A percentile compares a stretch with the other conserved stretches of the same genome.
phyloP scores from a whole-genome alignment of 495 filamentous ascomycete genomes.

The Entonaema liquescens region DNA sequence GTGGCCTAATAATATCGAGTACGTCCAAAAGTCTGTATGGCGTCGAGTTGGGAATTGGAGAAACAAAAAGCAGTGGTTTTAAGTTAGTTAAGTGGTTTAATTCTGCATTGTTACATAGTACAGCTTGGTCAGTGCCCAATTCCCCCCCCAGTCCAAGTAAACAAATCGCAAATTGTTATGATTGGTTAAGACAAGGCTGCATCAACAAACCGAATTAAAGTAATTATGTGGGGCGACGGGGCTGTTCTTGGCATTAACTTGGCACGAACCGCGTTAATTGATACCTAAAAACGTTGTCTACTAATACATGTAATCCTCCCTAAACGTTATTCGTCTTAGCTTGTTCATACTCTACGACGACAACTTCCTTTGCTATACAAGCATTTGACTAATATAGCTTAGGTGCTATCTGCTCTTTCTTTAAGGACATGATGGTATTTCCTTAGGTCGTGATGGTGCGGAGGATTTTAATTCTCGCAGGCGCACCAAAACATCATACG shows the following conservation, averaged over 20 bases:
- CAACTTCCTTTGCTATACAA: neutral
- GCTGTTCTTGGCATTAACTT: neutral
- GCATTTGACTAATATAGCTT: conserved; percentile 1
- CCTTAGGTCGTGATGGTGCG: conserved; percentile 50
- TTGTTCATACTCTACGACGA: neutral
- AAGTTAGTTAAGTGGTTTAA: conserved; percentile 25
- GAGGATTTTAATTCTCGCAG: conserved; percentile 66
- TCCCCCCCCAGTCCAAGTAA: conserved; percentile 31
- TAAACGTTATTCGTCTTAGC: too few relatives aligned
- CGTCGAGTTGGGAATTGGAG: conserved; percentile 16
- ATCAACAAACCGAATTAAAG: conserved; percentile 33
- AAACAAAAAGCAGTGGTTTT: conserved; percentile 13
- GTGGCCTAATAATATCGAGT: conserved; percentile 15
- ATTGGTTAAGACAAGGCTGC: conserved; percentile 20
- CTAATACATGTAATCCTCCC: too few relatives aligned
- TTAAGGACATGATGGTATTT: conserved; percentile 9
- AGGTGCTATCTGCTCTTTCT: neutral
- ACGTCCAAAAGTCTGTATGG: conserved; percentile 11
- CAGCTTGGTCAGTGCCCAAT: conserved; percentile 24
- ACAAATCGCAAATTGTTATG: conserved; percentile 29
- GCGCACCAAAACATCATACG: conserved; percentile 63
- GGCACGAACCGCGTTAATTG: neutral
- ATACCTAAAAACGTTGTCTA: neutral
- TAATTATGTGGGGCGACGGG: conserved; percentile 10
- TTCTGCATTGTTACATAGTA: neutral